Percentiles rank a stretch among this genome's conserved stretches.
Conservation (phyloP, 2,329 filamentous ascomycete species). For the Monilinia vaccinii-corymbosi region DNA sequence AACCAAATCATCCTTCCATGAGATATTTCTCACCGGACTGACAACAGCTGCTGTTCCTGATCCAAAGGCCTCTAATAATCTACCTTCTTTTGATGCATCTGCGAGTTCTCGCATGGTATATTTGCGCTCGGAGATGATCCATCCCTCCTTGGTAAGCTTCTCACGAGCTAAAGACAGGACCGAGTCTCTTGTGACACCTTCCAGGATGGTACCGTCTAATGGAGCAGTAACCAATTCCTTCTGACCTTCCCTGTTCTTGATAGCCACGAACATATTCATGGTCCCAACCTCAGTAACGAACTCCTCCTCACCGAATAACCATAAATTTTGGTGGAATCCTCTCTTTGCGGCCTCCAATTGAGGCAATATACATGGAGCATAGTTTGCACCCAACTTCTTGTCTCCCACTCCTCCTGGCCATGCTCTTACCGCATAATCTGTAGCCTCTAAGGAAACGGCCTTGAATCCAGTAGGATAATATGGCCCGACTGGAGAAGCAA, state of each 20-base stretch:
- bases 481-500: constrained; percentile 90
- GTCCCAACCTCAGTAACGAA: constrained; percentile 96
- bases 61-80: constrained; percentile 88
- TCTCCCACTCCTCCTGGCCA: constrained; percentile 97
- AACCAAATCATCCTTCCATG: constrained; percentile 74
- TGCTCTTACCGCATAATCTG: constrained; percentile 90
- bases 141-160: constrained; percentile 73
- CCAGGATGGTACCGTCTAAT: constrained; percentile 90
- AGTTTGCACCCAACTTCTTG: constrained; percentile 98
- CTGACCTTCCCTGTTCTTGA: constrained; percentile 77
- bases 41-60: constrained; percentile 92
- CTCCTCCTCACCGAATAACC: constrained; percentile 93
- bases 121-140: constrained; percentile 81
- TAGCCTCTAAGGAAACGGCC: constrained; percentile 89
- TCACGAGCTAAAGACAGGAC: constrained; percentile 81
- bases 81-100: constrained; percentile 72
- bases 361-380: constrained; percentile 97
- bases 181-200: constrained; percentile 89
- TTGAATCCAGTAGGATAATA: constrained; percentile 99
- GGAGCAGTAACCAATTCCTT: constrained; percentile 93
- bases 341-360: constrained; percentile 85
- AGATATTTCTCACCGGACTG: constrained; percentile 79
- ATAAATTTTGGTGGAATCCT: constrained; percentile 96
- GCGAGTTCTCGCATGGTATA: constrained; percentile 82
- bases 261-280: constrained; percentile 93